Base-by-base conservation (phyloP, 176 grass and related monocot genomes). In the Hordeum vulgare region DNA sequence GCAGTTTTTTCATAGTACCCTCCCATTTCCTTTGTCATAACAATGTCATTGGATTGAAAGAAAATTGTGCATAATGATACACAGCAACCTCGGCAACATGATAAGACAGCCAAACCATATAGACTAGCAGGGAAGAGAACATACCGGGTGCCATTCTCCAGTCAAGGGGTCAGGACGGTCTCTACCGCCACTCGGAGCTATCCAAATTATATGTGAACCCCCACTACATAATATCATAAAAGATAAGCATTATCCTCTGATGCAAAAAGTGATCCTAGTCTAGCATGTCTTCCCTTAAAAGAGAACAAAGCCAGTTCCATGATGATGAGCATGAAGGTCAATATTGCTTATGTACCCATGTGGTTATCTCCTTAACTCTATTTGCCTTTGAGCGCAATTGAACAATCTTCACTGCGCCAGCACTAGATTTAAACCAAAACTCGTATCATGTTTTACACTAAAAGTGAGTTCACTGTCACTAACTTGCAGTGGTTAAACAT, bases 101-200 rank as follows among this genome's bases (percentile, higher is more conserved):
- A 68, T 33, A 71, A 63, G 18, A 14, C 18, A 64, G 49, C 44
- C 26, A 76, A 82, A 71, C 42, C 70, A 66, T 56, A 86, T 75
- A 73, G 63, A 85, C 20, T 11, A 66, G 40, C 44, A 76, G 59
- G 58, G 63, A 85, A 80, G 53, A 87, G 66, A 89, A 86, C 68
- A 74, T 85, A 98, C 96, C 68, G 96, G 96, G 87, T 85, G 62
- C 91, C 93, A 98, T 92, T 98, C 93, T 71, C 91, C 91, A 45
- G 93, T 92, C 66, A 74, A 74, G 17, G 91, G 85, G 85, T 95
- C 82, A 12, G 93, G 93, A 26, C 96, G 93, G 64, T 98, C 96
- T 85, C 96, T 94, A 84, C 96, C 96, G 87, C 96, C 96, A 92
- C 93, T 95, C 28, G 96, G 93, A 39, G 96, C 96, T 86, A 96